Evolutionary conservation across 2,329 filamentous ascomycete genomes (phyloP), one percentile per base, ranked within the genome.

Genomic region (Pseudovirgaria hyperparasitica): DNA sequence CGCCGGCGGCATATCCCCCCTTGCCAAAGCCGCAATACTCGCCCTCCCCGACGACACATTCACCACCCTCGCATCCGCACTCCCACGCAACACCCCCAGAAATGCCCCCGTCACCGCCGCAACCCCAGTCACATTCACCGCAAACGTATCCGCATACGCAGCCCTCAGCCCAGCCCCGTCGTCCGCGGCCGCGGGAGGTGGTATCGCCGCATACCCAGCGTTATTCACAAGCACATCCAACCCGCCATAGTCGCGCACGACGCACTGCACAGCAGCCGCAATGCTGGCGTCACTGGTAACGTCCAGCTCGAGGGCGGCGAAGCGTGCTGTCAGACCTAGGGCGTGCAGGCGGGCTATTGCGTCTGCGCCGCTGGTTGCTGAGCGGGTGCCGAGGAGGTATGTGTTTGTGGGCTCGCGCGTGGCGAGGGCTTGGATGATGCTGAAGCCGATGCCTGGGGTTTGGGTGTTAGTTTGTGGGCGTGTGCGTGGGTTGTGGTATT

Each of bases 61-160:
- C 30, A 57, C 45, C 2, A 55, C 46, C 25, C 39, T 46, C 4
- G 44, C 37, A 9, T 34, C 11, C 2, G 26, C 1, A 1, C 43
- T 38, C 11, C 38, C 27, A 18, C 34, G 33, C 1, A 55, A 40
- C 2, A 56, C 37, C 9, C 48, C 44, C 5, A 47, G 33, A 29
- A 47, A 41, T 11, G 48, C 33, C 7, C 35, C 33, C 8, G 45
- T 43, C 18, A 60, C 19, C 22, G 53, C 48, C 5, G 46, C 59
- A 12, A 62, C 46, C 1, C 59, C 62, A 3, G 53, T 57, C 33
- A 65, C 49, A 40, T 66, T 62, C 20, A 57, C 44, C 25, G 54
- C 48, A n/a, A 56, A 50, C 9, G 40, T 43, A 5, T 36, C 31
- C 34, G 41, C 50, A 41, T 48, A 48, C 3, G 41, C 42, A 16